Evolutionary conservation across 352 stramenopile genomes (phyloP).

Genomic region (Lagenidium sp.): DNA sequence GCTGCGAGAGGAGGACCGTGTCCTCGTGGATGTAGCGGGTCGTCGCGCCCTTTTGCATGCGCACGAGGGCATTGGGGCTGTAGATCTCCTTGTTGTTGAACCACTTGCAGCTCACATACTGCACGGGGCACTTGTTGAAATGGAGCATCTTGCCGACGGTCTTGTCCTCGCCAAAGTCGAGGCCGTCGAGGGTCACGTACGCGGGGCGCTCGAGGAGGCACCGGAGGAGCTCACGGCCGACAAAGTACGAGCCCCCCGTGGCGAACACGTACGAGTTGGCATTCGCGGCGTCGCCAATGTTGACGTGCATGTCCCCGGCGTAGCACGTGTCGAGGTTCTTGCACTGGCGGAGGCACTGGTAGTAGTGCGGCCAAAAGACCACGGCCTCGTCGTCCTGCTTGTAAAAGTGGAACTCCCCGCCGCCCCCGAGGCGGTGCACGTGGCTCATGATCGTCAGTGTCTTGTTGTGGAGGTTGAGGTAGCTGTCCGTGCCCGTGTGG

Average conservation of each 20-base stretch:
- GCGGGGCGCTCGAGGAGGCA: constrained; percentile 55
- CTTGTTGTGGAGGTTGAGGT: constrained; percentile 77
- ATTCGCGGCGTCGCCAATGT: constrained; percentile 49
- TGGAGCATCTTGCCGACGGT: constrained; percentile 79
- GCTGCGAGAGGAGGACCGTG: constrained; percentile 41
- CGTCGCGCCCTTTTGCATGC: constrained; percentile 49
- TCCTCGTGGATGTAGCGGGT: constrained; percentile 44
- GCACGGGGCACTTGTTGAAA: constrained; percentile 63
- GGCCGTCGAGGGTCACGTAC: constrained; percentile 48
- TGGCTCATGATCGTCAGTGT: constrained; percentile 74
- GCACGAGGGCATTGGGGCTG: constrained; percentile 51
- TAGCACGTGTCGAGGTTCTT: constrained; percentile 57
- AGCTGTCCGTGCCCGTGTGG: constrained; percentile 54
- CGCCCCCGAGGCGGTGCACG: constrained; percentile 32
- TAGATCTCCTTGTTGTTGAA: constrained; percentile 81
- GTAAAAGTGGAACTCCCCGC: constrained; percentile 45
- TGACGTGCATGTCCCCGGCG: constrained; percentile 75
- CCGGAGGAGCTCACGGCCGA: constrained; percentile 53
- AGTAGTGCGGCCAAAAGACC: constrained; percentile 75
- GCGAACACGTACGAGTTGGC: constrained; percentile 76
- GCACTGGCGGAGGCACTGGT: constrained; percentile 66
- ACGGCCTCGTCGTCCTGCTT: constrained; percentile 74
- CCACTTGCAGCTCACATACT: constrained; percentile 83
- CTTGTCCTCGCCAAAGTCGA: constrained; percentile 74
- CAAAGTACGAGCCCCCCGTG: constrained; percentile 66